Evolutionary conservation across 768 basidiomycete genomes (phyloP).

Genomic region (Leccinum subgranulosum): DNA sequence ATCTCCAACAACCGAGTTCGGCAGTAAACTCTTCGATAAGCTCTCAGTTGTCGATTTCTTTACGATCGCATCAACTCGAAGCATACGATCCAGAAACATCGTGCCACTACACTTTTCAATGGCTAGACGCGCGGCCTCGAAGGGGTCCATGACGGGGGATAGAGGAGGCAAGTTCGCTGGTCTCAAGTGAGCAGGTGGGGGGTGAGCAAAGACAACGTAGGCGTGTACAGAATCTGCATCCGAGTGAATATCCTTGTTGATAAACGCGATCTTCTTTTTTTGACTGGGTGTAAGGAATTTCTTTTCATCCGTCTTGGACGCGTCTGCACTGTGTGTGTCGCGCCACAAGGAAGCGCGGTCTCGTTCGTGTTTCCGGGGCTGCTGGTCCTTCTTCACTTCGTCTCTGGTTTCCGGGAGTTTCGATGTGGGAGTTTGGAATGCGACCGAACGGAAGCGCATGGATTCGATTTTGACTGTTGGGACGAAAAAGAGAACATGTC

Average conservation of each 20-base stretch:
- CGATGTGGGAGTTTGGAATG: slow-evolving; percentile 81
- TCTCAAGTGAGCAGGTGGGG: slow-evolving; percentile 39
- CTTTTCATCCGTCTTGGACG: slow-evolving; percentile 49
- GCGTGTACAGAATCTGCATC: slow-evolving; percentile 75
- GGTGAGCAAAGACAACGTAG: slow-evolving; percentile 88
- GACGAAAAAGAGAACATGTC: slow-evolving; percentile 70
- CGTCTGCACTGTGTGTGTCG: slow-evolving; percentile 42
- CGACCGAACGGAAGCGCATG: slow-evolving; percentile 88
- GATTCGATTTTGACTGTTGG: slow-evolving; percentile 86
- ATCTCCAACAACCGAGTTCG: slow-evolving; percentile 42
- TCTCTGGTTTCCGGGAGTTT: slow-evolving; percentile 46
- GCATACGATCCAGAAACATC: slow-evolving; percentile 68
- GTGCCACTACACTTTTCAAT: slow-evolving; percentile 65
- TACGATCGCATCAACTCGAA: slow-evolving; percentile 74
- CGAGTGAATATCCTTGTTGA: slow-evolving; percentile 87
- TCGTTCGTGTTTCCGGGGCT: slow-evolving; percentile 47
- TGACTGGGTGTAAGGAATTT: slow-evolving; percentile 74
- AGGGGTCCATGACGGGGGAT: slow-evolving; percentile 55
- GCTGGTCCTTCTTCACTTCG: slow-evolving; percentile 27
- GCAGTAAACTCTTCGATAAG: slow-evolving; percentile 16
- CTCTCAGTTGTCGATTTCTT: slow-evolving; percentile 24
- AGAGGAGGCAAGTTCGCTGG: slow-evolving; percentile 52
- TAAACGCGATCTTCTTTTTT: slow-evolving; percentile 93
- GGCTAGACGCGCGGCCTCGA: slow-evolving; percentile 61
- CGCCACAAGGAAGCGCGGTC: slow-evolving; percentile 63